Evolutionary conservation across 1,284 basidiomycete species (phyloP), one percentile per base, ranked within the genome.

Genomic region (Binderoboletus segoi): DNA sequence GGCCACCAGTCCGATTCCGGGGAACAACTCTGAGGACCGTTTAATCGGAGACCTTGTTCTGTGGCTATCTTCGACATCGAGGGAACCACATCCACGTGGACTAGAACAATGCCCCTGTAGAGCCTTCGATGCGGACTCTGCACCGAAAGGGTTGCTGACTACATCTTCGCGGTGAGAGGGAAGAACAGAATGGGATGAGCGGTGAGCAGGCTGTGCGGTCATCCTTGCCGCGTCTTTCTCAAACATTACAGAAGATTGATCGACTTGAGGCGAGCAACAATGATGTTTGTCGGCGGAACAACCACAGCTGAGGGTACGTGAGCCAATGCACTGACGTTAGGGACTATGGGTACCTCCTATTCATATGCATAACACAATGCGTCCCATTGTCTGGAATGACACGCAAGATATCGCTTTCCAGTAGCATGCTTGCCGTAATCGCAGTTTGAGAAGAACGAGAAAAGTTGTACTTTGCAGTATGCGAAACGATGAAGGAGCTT

Each of bases 401-500:
- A 21, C 67, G 67, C 32, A 50, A 44, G 37, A 67, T 26, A 38
- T 67, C 69, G 21, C 42, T 52, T 23, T 60, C 47, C 20, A 60
- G 32, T 23, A 71, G 24, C 45, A 48, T 30, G 16, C 54, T 62
- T 21, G 48, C 7, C 1, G 37, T 3, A 12, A 24, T 5, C 23
- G 45, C 43, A 0, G 33, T 49, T 30, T 28, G 48, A 55, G 32
- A 55, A 6, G 32, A 16, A 32, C n/a, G 21, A 42, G 32, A 5
- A 15, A 48, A 51, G 13, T 24, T 24, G 24, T 4, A 24, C 24
- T 45, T 49, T 15, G 40, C 26, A 15, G 48, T 3, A 37, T 48
- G 48, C 8, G 63, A 68, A 24, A 62, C 45, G 5, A 71, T 20
- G 26, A 57, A 50, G 26, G 63, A 60, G 26, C 67, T 54, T 57